These are phyloP conservation scores for Roridomyces roridus DNA, from an alignment of 768 basidiomycete species.

Conservation along the genomic window DNA sequence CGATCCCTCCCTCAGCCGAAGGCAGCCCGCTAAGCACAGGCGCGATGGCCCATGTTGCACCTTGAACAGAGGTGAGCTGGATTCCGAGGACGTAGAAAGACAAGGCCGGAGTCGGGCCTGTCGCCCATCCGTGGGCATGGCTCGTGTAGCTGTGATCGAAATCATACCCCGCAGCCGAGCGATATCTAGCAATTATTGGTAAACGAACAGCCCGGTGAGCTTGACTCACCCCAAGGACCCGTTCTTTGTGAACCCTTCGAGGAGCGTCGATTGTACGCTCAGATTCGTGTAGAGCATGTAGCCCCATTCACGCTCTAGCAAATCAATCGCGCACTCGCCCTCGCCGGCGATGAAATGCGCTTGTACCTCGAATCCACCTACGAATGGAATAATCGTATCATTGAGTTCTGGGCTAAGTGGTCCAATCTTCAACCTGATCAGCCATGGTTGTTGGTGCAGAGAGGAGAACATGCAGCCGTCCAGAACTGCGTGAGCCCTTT, in stretches of 20 bases:
- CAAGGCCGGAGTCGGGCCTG: slow-evolving; percentile 52
- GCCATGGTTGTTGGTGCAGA: too few species aligned
- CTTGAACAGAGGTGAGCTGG: too few species aligned
- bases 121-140: slow-evolving; percentile 57
- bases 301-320: slow-evolving; percentile 54
- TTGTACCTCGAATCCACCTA: too few species aligned
- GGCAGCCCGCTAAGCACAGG: slow-evolving; percentile 45
- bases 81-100: slow-evolving; percentile 54
- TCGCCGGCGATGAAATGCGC: slow-evolving; percentile 53
- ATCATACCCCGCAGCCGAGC: slow-evolving; percentile 50
- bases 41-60: too few species aligned
- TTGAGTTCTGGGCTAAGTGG: too few species aligned
- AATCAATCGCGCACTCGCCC: slow-evolving; percentile 51
- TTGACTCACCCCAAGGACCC: too few species aligned
- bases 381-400: too few species aligned
- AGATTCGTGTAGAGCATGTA: too few species aligned
- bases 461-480: slow-evolving; percentile 63
- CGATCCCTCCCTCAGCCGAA: slow-evolving; percentile 51
- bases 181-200: slow-evolving; percentile 41
- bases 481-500: too few species aligned
- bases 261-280: too few species aligned
- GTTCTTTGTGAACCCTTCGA: too few species aligned
- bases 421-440: too few species aligned
- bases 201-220: slow-evolving; percentile 42
- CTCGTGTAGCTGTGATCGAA: slow-evolving; percentile 52